Evolutionary conservation across 768 basidiomycete genomes (phyloP), one percentile per base, ranked within the genome.

Genomic region (Kwoniella sp.): DNA sequence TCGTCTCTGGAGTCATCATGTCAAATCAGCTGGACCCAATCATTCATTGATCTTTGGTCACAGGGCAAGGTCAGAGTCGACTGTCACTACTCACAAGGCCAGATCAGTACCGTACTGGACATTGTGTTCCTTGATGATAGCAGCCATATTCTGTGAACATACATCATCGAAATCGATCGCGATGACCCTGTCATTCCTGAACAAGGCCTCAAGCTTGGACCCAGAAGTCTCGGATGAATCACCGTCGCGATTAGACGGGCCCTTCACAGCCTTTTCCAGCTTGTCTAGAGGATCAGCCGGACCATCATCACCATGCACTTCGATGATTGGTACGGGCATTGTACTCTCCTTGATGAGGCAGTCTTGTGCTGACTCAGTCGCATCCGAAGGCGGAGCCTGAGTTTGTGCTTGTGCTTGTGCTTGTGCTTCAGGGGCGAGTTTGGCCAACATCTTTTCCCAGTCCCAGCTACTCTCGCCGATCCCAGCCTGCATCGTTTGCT

Each of bases 151-250:
- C 22, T 66, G 67, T 1, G 58, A 52, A 40, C 63, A 73, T 9
- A 73, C 69, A 52, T 70, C 74, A 44, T 73, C 74, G 52, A 76
- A 72, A 57, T 76, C 74, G 49, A 76, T 37, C 2, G 63, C 70
- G 29, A 76, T 71, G 30, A 76, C 59, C 15, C 72, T 33, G 2
- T 26, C 53, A 24, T 71, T 71, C 36, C 52, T 56, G 25, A 25
- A 26, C 1, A 22, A 15, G 3, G 55, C 8, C 33, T 36, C 48
- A n/a, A 27, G 40, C 17, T 44, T 44, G 17, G 40, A 9, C 40
- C 17, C 17, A 3, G 17, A 22, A 7, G 15, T 27, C 8, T 13
- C 24, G 7, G 19, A 25, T 48, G 17, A 24, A 12, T 27, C 24
- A 12, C 26, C 24, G 22, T 50, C 49, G 49, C 22, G 47, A 6